phyloP scores from a whole-genome alignment of 23 red algal genomes.

The Gracilaria gracilis region DNA sequence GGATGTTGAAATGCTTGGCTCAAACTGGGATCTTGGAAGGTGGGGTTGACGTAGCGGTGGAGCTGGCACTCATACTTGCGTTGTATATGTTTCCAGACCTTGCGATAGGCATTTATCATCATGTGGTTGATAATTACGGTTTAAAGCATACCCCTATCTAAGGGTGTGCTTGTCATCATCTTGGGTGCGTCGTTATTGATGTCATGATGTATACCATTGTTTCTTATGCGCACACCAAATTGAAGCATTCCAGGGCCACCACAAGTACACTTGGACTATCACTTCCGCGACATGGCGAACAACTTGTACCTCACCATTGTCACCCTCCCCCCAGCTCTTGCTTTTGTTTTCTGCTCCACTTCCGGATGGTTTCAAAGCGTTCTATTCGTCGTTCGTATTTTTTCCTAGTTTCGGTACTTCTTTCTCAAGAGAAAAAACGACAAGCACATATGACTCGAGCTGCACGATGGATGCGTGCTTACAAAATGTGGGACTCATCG shows the following conservation, averaged over 20 bases:
- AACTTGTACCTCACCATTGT: constrained; percentile 81
- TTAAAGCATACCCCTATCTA: constrained; percentile 76
- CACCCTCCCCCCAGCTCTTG: constrained; percentile 43
- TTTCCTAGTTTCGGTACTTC: no score
- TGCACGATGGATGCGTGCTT: constrained; percentile 45
- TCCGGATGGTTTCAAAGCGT: not conserved
- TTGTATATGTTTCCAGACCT: constrained; percentile 78
- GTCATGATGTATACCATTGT: no score
- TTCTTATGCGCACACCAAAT: constrained; percentile 67
- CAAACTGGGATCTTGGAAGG: no score
- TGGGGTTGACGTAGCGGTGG: not conserved
- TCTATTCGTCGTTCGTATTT: constrained; percentile 61
- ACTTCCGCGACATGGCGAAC: constrained; percentile 77
- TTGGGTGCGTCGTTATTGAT: no score
- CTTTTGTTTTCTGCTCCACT: constrained; percentile 21
- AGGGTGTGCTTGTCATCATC: constrained; percentile 54
- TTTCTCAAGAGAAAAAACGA: constrained; percentile 87
- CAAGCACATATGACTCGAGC: constrained; percentile 84
- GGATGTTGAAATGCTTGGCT: no score
- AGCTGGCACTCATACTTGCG: constrained; percentile 6
- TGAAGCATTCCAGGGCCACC: constrained; percentile 97
- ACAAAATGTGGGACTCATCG: constrained; percentile 43
- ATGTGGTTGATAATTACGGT: constrained; percentile 95
- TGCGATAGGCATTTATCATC: constrained; percentile 90
- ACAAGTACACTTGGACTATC: constrained; percentile 92